These are phyloP conservation scores for Choiromyces venosus DNA, from an alignment of 495 filamentous ascomycete genomes.

Conservation along the genomic window DNA sequence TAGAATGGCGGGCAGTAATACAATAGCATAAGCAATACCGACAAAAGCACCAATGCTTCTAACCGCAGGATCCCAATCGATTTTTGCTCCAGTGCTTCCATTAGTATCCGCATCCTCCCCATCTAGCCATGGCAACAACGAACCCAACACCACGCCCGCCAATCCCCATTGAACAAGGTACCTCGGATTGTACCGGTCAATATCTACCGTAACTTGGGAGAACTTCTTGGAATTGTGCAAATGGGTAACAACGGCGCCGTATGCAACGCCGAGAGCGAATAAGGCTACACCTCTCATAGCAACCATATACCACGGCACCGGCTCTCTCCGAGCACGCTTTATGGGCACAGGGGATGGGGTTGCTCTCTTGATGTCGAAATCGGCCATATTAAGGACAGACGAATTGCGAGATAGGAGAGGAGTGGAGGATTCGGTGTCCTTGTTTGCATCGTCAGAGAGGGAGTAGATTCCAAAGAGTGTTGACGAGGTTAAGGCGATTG, in stretches of 20 bases:
- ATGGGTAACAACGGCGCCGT: conserved; percentile 80
- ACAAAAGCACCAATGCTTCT: conserved; percentile 89
- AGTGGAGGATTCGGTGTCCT: conserved; percentile 43
- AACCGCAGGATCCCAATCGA: conserved; percentile 76
- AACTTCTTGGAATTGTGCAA: conserved; percentile 66
- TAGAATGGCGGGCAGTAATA: conserved; percentile 43
- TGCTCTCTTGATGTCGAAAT: conserved; percentile 17
- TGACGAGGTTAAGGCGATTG: conserved; percentile 79
- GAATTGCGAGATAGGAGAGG: conserved; percentile 28
- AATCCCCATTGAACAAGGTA: conserved; percentile 78
- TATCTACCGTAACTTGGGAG: conserved; percentile 47
- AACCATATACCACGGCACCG: background rate
- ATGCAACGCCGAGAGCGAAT: conserved; percentile 75
- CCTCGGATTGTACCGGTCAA: conserved; percentile 52
- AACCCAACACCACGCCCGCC: conserved; percentile 69
- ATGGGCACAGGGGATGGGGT: background rate
- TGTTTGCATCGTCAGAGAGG: conserved; percentile 47
- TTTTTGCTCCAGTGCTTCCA: conserved; percentile 35
- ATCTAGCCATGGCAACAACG: conserved; percentile 80
- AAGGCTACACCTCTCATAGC: conserved; percentile 56
- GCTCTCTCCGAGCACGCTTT: background rate
- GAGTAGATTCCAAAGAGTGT: conserved; percentile 89
- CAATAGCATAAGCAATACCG: conserved; percentile 94
- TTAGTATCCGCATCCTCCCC: conserved; percentile 43
- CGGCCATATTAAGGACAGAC: conserved; percentile 28